Percentiles rank a stretch among this genome's conserved stretches.
These are phyloP conservation scores for Talaromyces sp. DNA, from an alignment of 2,329 filamentous ascomycete species.

Conservation along the genomic window DNA sequence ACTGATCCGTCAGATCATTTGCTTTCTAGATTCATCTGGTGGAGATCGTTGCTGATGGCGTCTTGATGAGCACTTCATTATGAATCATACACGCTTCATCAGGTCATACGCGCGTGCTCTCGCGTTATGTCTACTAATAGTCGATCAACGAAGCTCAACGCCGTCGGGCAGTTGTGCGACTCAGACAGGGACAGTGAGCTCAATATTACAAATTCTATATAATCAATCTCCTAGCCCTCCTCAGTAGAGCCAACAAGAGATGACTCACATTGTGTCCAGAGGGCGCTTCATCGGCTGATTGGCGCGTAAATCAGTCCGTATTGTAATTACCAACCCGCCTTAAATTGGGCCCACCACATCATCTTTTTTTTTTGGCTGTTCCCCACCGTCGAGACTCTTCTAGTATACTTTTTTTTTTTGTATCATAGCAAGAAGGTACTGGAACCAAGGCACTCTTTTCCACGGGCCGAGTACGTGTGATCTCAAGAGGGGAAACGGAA, in stretches of 20 bases:
- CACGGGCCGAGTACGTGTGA: conserved; percentile 4
- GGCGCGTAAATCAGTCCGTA: not conserved
- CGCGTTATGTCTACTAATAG: not conserved
- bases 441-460: conserved; percentile 3
- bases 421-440: not conserved
- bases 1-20: not conserved
- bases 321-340: conserved; percentile 3
- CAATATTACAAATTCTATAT: not conserved
- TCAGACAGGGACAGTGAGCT: not conserved
- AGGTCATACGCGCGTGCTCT: not conserved
- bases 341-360: not conserved
- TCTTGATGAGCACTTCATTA: conserved; percentile 4
- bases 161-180: not conserved
- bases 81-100: conserved; percentile 3
- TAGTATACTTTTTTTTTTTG: not conserved
- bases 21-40: not conserved
- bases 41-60: not conserved
- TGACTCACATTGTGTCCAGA: not conserved
- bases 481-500: not conserved
- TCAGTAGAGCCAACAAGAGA: not conserved
- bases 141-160: not conserved
- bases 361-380: not conserved
- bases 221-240: not conserved
- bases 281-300: not conserved
- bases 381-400: not conserved